phyloP scores from a whole-genome alignment of 192 early-diverging fungal genomes.

The Coemansia sp. region DNA sequence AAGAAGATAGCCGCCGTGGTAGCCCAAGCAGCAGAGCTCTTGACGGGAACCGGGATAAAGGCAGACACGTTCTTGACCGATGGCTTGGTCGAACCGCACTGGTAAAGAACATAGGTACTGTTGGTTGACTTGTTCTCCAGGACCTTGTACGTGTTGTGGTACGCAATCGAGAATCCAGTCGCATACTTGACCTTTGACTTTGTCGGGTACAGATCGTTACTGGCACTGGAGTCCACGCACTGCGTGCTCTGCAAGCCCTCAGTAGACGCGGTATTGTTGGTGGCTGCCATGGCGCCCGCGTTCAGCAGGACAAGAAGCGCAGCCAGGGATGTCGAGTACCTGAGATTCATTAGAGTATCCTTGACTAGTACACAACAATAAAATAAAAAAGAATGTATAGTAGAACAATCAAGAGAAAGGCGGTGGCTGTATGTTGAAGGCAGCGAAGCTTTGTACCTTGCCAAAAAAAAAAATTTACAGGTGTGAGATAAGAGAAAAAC shows the following conservation, averaged over 20 bases:
- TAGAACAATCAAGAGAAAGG: not conserved
- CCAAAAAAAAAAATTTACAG: no score
- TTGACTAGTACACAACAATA: not conserved
- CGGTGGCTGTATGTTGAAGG: not conserved
- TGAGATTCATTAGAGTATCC: constrained; percentile 5
- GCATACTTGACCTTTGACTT: constrained; percentile 49
- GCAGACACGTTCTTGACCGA: constrained; percentile 28
- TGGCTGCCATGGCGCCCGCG: constrained; percentile 11
- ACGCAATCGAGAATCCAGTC: constrained; percentile 48
- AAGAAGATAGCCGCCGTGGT: constrained; percentile 49
- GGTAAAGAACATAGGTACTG: constrained; percentile 55
- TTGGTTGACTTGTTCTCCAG: constrained; percentile 44
- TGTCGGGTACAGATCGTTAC: constrained; percentile 26
- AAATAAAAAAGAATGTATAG: not conserved
- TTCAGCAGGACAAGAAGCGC: not conserved
- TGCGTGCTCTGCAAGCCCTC: constrained; percentile 48
- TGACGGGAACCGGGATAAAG: constrained; percentile 46
- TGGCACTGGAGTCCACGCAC: constrained; percentile 21
- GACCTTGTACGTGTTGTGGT: constrained; percentile 57
- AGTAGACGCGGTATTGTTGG: constrained; percentile 15
- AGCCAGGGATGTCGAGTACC: constrained; percentile 7
- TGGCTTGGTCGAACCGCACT: constrained; percentile 41
- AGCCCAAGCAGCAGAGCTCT: constrained; percentile 43
- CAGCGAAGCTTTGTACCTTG: not conserved
- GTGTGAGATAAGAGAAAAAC: not conserved